A percentile compares a stretch with the other conserved stretches of the same genome.
Evolutionary conservation across 139 green algal genomes (phyloP).

Genomic region (Asterochloris erici): DNA sequence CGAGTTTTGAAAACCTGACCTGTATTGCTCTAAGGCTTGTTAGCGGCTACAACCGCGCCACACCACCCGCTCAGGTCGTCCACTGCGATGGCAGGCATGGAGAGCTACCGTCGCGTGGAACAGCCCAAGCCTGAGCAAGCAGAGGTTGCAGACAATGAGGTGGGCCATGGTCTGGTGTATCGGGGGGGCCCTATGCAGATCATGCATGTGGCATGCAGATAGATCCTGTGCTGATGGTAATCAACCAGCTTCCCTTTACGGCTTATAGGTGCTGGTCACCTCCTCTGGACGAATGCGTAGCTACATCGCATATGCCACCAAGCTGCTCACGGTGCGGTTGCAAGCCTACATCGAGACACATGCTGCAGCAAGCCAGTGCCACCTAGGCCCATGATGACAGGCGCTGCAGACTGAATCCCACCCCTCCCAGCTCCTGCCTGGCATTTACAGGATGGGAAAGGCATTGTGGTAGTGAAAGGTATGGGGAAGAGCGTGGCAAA

Average conservation of each 20-base stretch:
- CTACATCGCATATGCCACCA: constrained; percentile 77
- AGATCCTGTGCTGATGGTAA: too few species aligned
- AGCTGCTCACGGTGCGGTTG: constrained; percentile 56
- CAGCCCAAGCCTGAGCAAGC: constrained; percentile 45
- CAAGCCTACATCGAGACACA: too few species aligned
- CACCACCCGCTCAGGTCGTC: neutral
- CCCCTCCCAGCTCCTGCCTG: neutral
- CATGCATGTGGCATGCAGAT: too few species aligned
- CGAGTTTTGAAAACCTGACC: too few species aligned
- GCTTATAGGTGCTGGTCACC: constrained; percentile 68
- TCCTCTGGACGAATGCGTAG: constrained; percentile 60
- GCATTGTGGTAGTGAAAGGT: constrained; percentile 61
- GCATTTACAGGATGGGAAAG: constrained; percentile 54
- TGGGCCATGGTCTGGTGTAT: constrained; percentile 7
- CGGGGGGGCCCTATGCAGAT: too few species aligned
- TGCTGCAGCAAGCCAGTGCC: neutral
- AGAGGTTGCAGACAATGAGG: constrained; percentile 63
- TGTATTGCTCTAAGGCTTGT: neutral
- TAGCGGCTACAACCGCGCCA: neutral
- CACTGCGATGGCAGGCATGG: constrained; percentile 29
- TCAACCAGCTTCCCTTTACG: neutral
- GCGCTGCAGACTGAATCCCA: too few species aligned
- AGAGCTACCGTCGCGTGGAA: constrained; percentile 58
- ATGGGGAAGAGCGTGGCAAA: constrained; percentile 94
- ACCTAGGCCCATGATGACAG: too few species aligned